phyloP scores from a whole-genome alignment of 495 filamentous ascomycete species.

The Penicillium lividum region DNA sequence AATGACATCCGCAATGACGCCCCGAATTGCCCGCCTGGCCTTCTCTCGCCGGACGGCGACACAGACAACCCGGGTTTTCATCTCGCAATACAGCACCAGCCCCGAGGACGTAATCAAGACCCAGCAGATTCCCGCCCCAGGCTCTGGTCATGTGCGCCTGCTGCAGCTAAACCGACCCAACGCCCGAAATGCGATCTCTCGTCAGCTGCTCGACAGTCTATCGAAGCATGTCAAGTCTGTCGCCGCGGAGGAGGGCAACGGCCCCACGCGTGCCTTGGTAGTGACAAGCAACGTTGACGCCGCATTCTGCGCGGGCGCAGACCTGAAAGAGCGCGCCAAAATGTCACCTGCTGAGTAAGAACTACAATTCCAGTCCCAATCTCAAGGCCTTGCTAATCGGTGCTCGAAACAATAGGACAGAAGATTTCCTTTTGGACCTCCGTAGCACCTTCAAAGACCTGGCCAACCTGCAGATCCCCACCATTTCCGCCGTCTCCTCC shows the following conservation, averaged over 20 bases:
- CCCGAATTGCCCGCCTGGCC: constrained; percentile 32
- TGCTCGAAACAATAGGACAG: constrained; percentile 53
- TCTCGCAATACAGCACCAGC: constrained; percentile 40
- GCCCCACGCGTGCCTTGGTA: constrained; percentile 73
- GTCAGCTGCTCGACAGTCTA: constrained; percentile 68
- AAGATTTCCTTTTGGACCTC: constrained; percentile 72
- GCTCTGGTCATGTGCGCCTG: constrained; percentile 80
- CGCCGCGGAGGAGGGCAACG: constrained; percentile 62
- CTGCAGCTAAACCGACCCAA: constrained; percentile 82
- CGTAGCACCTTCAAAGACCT: constrained; percentile 70
- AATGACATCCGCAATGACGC: constrained; percentile 32
- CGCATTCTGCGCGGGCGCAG: constrained; percentile 91
- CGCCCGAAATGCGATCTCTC: constrained; percentile 88
- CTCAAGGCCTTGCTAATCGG: constrained; percentile 1
- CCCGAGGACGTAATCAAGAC: constrained; percentile 62
- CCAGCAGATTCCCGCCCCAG: constrained; percentile 73
- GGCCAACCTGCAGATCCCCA: constrained; percentile 75
- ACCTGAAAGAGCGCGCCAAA: constrained; percentile 80
- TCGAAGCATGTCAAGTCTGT: constrained; percentile 68
- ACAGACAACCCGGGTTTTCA: constrained; percentile 29
- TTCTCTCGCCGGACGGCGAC: constrained; percentile 21
- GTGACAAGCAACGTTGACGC: constrained; percentile 74
- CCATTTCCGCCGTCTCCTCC: constrained; percentile 79
- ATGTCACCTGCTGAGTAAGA: constrained; percentile 71
- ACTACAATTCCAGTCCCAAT: neutral